A percentile compares a stretch with the other conserved stretches of the same genome.
Conservation (phyloP, 768 basidiomycete genomes). For the Boletus vermiculosoides region DNA sequence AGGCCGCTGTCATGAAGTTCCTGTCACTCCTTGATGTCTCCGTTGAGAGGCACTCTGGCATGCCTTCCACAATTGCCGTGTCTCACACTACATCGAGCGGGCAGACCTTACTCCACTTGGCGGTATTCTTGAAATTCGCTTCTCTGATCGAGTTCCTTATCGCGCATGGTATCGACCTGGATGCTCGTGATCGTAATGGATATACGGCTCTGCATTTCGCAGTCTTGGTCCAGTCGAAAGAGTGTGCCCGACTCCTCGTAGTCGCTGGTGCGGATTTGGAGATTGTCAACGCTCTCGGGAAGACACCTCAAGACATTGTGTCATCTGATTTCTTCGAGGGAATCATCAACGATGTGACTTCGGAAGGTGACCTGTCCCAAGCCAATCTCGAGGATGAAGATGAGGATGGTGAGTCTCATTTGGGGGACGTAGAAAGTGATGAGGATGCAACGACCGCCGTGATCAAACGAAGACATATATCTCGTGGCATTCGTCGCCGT, state of each 20-base stretch:
- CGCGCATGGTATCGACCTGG: constrained; percentile 69
- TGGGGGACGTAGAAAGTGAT: constrained; percentile 72
- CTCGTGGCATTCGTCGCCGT: constrained; percentile 37
- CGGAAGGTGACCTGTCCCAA: constrained; percentile 26
- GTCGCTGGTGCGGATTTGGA: constrained; percentile 77
- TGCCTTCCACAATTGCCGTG: constrained; percentile 54
- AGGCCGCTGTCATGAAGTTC: constrained; percentile 76
- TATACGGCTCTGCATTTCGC: constrained; percentile 90
- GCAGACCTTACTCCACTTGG: constrained; percentile 88
- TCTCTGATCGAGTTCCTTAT: constrained; percentile 72
- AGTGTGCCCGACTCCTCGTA: constrained; percentile 67
- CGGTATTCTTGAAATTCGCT: constrained; percentile 74
- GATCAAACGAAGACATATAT: constrained; percentile 31
- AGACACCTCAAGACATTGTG: constrained; percentile 63
- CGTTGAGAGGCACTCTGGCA: constrained; percentile 40
- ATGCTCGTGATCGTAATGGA: constrained; percentile 85
- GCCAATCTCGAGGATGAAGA: constrained; percentile 37
- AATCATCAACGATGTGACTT: constrained; percentile 20
- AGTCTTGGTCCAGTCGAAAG: constrained; percentile 58
- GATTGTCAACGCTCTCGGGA: constrained; percentile 70
- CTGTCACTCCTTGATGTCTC: constrained; percentile 73
- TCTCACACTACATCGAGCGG: constrained; percentile 69
- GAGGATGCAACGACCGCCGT: constrained; percentile 41
- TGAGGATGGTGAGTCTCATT: constrained; percentile 57
- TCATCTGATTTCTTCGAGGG: constrained; percentile 46